Evolutionary conservation across 2,329 filamentous ascomycete genomes (phyloP), one percentile per base, ranked within the genome.

Genomic region (Calonectria henricotiae): DNA sequence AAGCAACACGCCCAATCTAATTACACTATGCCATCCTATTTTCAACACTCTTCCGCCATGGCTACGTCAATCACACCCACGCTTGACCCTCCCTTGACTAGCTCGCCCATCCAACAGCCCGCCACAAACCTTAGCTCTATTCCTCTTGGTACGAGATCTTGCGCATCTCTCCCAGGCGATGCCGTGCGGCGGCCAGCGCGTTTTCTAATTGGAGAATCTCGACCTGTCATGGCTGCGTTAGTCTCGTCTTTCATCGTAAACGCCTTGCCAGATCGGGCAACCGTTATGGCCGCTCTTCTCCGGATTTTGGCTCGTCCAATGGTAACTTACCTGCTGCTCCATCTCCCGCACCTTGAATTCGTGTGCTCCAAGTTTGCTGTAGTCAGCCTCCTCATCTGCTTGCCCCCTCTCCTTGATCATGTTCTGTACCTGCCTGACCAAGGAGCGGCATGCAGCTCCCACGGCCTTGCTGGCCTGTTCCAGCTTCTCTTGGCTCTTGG

Each of bases 331-430:
- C 93, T 99, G 96, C 81, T 99, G 96, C 86, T 99, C 96, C 96
- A 99, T 99, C 86, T 99, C 95, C 77, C 93, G 90, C 62, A 98
- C 95, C 89, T 99, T 99, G 88, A 99, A 98, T 85, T 99, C 96
- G 83, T 98, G 96, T 37, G 93, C 91, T 72, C 94, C 95, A 55
- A 99, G 86, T 85, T 95, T 94, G 49, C 89, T 87, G 83, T 98
- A 99, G 82, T 99, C 96, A 25, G 97, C 91, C 62, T 89, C 87
- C 65, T 98, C 95, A 41, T 96, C 94, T 72, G 94, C 94, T 75
- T 89, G 88, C 80, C 94, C 91, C 79, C 94, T 91, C 83, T 97
- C 93, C 80, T 93, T 92, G 82, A 99, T 98, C 85, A 99, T 96
- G 77, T 88, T 90, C 85, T 98, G 96, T 35, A 99, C 96, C 83